Base-by-base conservation (phyloP, 805 yeast genomes). In the Kuraishia piskuri region DNA sequence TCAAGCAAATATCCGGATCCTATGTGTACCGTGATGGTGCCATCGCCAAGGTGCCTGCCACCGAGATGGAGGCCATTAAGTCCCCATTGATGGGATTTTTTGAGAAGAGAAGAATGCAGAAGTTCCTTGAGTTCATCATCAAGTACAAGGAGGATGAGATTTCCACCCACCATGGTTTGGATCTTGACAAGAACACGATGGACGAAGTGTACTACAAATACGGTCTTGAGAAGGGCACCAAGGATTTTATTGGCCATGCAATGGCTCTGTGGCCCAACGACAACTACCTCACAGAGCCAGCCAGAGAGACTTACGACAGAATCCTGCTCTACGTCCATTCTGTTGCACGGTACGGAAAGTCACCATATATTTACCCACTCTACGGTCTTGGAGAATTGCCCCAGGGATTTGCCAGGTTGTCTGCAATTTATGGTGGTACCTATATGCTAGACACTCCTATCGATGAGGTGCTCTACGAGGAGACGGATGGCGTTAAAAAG, bases 391-490 rank as follows among this genome's bases (percentile, higher is more conserved):
- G 99, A 52, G 99, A 94, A 70, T 77, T 94, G 56, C 99, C 99
- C n/a, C 99, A 94, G 73, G 99, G 97, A 8, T 94, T 94, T 74
- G 97, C 98, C 10, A 81, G 99, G 68, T 80, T 94, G 57, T 85
- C 96, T 52, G 99, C 99, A 23, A 92, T 94, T 59, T 90, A 94
- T 66, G 99, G 99, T 58, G 99, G 99, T 64, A 92, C 98, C 20
- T 94, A 90, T 68, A 94, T 94, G 99, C 80, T 94, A 65, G 96
- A 90, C 67, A 92, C 96, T 31, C 97, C 97, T 50, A 83, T 94
- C 57, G 96, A 94, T 56, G 96, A 92, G 71, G 79, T 91, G 20
- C 76, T 88, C 51, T 91, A 84, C 68, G 82, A 78, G 52, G 85
- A 80, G 14, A 46, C 36, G 5, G 82, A 79, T 24, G 88, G 85